Conservation (phyloP, 2,329 filamentous ascomycete genomes). For the Colletotrichum chlorophyti region DNA sequence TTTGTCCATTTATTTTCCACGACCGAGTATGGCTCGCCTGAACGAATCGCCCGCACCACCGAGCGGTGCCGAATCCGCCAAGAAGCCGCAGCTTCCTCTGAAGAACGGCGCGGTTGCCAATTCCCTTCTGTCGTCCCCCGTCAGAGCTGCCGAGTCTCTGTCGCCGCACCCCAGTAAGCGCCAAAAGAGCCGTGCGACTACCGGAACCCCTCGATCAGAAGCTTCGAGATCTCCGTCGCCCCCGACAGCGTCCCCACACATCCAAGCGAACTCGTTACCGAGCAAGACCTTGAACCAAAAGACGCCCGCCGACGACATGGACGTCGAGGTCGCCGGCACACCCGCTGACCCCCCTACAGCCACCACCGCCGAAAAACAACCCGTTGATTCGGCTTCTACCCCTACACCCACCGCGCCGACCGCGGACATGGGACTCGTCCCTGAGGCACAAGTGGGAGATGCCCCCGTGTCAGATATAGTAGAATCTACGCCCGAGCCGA, state of each 20-base stretch:
- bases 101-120: constrained; percentile 10
- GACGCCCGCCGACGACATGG: background rate
- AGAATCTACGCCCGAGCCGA: constrained; percentile 9
- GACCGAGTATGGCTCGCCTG: background rate
- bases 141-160: constrained; percentile 12
- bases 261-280: background rate
- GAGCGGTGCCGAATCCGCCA: constrained; percentile 6
- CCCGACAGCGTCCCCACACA: background rate
- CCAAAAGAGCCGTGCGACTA: background rate
- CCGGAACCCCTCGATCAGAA: constrained; percentile 1
- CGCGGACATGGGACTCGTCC: no score
- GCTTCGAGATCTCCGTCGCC: constrained; percentile 12
- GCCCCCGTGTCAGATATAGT: background rate
- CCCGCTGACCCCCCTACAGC: constrained; percentile 2
- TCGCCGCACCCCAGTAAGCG: constrained; percentile 19
- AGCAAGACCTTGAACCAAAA: constrained; percentile 7
- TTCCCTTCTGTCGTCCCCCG: constrained; percentile 15
- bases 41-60: constrained; percentile 4
- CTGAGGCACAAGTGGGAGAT: no score
- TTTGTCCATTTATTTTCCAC: background rate
- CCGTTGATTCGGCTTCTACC: background rate
- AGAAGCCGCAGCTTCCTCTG: constrained; percentile 2
- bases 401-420: background rate
- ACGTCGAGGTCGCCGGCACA: background rate
- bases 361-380: background rate